Percentiles rank a stretch among this genome's conserved stretches.
Evolutionary conservation across 192 early-diverging fungal genomes (phyloP).

Genomic region (Gaertneriomyces semiglobifer): DNA sequence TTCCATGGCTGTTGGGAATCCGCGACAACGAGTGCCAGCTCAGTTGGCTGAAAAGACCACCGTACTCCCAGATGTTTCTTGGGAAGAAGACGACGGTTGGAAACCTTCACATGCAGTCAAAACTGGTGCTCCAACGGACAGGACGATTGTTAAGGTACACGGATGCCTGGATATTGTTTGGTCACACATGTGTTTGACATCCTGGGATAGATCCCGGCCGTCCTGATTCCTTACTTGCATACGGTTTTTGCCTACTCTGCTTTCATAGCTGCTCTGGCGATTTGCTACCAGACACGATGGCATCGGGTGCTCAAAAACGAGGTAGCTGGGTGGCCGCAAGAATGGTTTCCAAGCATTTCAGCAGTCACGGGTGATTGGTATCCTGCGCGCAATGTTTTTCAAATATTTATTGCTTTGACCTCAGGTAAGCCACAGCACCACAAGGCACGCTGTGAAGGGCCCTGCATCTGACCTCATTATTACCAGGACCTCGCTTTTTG

Average conservation of each 20-base stretch:
- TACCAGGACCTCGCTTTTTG: slow-evolving; percentile 20
- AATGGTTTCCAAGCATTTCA: slow-evolving; percentile 17
- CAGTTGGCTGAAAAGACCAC: no score
- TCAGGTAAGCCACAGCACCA: not conserved
- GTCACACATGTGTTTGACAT: no score
- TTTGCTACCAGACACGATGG: slow-evolving; percentile 18
- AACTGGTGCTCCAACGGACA: no score
- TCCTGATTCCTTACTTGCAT: slow-evolving; percentile 5
- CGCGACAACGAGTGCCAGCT: no score
- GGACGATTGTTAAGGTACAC: no score
- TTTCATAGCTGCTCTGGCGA: slow-evolving; percentile 15
- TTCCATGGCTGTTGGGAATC: no score
- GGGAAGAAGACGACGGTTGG: no score
- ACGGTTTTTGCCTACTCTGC: slow-evolving; percentile 17
- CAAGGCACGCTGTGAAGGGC: not conserved
- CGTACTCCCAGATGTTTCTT: no score
- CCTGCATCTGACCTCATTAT: not conserved
- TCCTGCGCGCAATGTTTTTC: slow-evolving; percentile 20
- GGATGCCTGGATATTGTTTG: no score
- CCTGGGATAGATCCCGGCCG: slow-evolving; percentile 1
- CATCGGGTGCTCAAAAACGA: slow-evolving; percentile 19
- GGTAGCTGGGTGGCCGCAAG: slow-evolving; percentile 19
- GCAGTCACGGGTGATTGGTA: slow-evolving; percentile 24
- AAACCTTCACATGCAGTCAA: no score
- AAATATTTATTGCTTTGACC: slow-evolving; percentile 24